Evolutionary conservation across 2,329 filamentous ascomycete genomes (phyloP).

Genomic region (Eurotiales sp.): DNA sequence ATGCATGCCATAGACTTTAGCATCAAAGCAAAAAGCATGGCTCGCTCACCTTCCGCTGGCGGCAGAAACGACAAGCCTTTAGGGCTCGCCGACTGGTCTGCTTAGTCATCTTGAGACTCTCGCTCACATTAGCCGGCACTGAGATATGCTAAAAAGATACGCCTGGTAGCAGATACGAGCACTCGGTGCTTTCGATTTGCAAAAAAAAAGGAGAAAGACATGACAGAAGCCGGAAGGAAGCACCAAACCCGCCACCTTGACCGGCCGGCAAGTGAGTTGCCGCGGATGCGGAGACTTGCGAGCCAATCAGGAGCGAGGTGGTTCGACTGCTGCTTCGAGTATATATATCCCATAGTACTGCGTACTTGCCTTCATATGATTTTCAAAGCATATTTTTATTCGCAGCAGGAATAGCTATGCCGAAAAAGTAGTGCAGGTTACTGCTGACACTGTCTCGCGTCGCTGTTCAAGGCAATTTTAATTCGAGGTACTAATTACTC

Average conservation of each 20-base stretch:
- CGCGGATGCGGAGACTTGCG: background rate
- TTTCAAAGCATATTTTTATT: no score
- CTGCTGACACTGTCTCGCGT: no score
- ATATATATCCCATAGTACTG: no score
- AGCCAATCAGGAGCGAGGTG: background rate
- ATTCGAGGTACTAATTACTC: no score
- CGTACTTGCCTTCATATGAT: no score
- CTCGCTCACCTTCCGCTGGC: constrained; percentile 12
- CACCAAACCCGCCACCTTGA: background rate
- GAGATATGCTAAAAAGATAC: background rate
- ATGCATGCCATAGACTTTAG: no score
- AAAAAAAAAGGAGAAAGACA: no score
- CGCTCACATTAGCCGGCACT: background rate
- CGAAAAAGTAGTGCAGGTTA: no score
- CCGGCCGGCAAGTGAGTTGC: background rate
- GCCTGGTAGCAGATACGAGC: background rate
- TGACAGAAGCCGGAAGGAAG: background rate
- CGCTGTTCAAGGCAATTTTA: no score
- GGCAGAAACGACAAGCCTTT: constrained; percentile 13
- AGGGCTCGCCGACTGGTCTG: constrained; percentile 6
- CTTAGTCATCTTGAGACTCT: constrained; percentile 7
- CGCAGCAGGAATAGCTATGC: no score
- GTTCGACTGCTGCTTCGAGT: no score
- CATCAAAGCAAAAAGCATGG: background rate
- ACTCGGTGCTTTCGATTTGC: background rate